phyloP scores from a whole-genome alignment of 2,329 filamentous ascomycete species.

The Fusarium irregulare region DNA sequence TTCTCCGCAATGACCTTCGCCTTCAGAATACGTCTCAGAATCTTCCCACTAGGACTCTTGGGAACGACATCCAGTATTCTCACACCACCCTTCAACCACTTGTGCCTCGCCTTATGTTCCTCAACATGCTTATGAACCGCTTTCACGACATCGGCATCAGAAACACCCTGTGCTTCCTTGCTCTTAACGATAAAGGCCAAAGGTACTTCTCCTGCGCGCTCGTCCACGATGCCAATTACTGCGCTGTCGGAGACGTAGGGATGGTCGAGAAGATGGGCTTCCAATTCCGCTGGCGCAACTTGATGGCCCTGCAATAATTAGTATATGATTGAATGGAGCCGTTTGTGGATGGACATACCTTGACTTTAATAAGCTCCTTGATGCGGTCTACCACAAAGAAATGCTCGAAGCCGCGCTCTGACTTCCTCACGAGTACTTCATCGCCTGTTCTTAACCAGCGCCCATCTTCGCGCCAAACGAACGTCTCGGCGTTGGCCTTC shows the following conservation, averaged over 20 bases:
- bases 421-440: conserved; percentile 76
- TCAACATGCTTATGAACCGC: conserved; percentile 70
- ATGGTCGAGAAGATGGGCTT: conserved; percentile 79
- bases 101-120: conserved; percentile 74
- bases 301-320: conserved; percentile 68
- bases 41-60: conserved; percentile 80
- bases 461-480: conserved; percentile 67
- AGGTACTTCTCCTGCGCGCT: conserved; percentile 70
- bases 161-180: conserved; percentile 58
- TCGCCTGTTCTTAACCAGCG: conserved; percentile 88
- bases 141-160: conserved; percentile 60
- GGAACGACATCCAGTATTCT: conserved; percentile 75
- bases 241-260: conserved; percentile 78
- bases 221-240: conserved; percentile 75
- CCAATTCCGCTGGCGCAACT: conserved; percentile 82
- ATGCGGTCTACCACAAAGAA: conserved; percentile 83
- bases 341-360: conserved; percentile 58
- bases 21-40: conserved; percentile 49
- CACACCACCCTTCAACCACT: conserved; percentile 72
- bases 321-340: accelerated
- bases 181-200: conserved; percentile 70
- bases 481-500: conserved; percentile 84
- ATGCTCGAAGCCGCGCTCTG: conserved; percentile 78
- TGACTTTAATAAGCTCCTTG: conserved; percentile 80
- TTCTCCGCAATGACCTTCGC: conserved; percentile 51